Evolutionary conservation across 2,329 filamentous ascomycete genomes (phyloP).

Genomic region (Cordyceps pruinosa): DNA sequence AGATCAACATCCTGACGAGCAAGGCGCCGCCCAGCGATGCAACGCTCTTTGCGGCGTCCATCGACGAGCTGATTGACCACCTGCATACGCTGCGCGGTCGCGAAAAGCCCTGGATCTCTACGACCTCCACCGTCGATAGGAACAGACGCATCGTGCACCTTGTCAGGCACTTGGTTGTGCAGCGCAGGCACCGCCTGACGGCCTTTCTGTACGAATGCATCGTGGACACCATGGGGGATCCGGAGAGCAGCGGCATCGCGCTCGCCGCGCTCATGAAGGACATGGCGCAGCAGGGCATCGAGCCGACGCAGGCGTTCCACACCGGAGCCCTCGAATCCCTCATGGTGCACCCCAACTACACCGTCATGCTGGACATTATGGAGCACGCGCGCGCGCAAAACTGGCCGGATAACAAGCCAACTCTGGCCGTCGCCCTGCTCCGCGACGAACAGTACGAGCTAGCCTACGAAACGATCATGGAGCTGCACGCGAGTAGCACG

Average conservation of each 20-base stretch:
- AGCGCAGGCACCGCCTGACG: conserved; percentile 49
- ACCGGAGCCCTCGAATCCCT: conserved; percentile 66
- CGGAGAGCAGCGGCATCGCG: conserved; percentile 58
- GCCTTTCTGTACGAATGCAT: conserved; percentile 64
- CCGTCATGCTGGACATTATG: conserved; percentile 65
- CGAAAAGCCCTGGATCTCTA: conserved; percentile 15
- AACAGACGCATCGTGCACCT: conserved; percentile 31
- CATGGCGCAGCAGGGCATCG: conserved; percentile 56
- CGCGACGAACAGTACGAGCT: conserved; percentile 79
- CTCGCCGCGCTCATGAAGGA: conserved; percentile 62
- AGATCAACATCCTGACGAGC: background rate
- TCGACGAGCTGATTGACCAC: conserved; percentile 22
- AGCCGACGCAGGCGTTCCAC: conserved; percentile 59
- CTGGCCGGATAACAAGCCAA: conserved; percentile 51
- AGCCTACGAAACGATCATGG: conserved; percentile 63
- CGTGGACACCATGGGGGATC: conserved; percentile 63
- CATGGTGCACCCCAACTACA: conserved; percentile 78
- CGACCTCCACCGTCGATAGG: conserved; percentile 16
- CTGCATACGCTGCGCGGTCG: conserved; percentile 23
- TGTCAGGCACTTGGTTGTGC: conserved; percentile 51
- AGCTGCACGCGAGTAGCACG: conserved; percentile 52
- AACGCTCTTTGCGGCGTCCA: conserved; percentile 14
- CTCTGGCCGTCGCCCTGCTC: conserved; percentile 65
- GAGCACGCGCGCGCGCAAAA: conserved; percentile 68
- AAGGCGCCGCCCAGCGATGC: conserved; percentile 17